phyloP scores from a whole-genome alignment of 148 eudicot species.

The Simmondsia chinensis region DNA sequence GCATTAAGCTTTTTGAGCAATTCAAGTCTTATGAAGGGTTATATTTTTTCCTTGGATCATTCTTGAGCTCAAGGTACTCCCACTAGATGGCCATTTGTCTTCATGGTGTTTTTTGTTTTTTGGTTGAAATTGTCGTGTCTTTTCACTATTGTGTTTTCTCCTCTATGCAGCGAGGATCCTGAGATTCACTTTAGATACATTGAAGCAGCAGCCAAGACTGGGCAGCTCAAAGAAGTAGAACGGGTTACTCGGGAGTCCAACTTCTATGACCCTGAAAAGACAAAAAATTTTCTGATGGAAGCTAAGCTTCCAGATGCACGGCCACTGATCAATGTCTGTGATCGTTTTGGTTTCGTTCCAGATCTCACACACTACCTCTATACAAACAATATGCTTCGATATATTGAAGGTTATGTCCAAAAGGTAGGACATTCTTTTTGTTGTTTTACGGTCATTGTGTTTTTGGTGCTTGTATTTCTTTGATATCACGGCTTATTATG shows the following conservation, averaged over 20 bases:
- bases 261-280: constrained; percentile 78
- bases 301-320: constrained; percentile 94
- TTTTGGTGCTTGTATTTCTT: not conserved
- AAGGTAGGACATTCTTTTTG: constrained; percentile 38
- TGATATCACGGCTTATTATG: not conserved
- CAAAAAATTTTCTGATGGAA: constrained; percentile 85
- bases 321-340: constrained; percentile 84
- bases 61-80: constrained; percentile 76
- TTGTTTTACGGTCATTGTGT: constrained; percentile 1
- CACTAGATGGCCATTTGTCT: constrained; percentile 4
- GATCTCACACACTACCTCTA: constrained; percentile 90
- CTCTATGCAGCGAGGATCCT: constrained; percentile 66
- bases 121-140: not conserved
- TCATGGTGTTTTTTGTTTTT: not conserved
- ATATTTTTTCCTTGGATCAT: constrained; percentile 81
- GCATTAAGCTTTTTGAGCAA: constrained; percentile 85
- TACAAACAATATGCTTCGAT: constrained; percentile 89
- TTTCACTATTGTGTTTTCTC: not conserved
- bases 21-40: constrained; percentile 85
- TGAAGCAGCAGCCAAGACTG: constrained; percentile 85
- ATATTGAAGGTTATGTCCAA: constrained; percentile 98
- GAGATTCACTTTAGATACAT: constrained; percentile 87
- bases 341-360: constrained; percentile 81
- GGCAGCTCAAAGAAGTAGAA: constrained; percentile 85
- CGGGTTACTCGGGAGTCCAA: constrained; percentile 86